A percentile compares a stretch with the other conserved stretches of the same genome.
phyloP scores from a whole-genome alignment of 169 alveolate species.

The Babesia sp. region DNA sequence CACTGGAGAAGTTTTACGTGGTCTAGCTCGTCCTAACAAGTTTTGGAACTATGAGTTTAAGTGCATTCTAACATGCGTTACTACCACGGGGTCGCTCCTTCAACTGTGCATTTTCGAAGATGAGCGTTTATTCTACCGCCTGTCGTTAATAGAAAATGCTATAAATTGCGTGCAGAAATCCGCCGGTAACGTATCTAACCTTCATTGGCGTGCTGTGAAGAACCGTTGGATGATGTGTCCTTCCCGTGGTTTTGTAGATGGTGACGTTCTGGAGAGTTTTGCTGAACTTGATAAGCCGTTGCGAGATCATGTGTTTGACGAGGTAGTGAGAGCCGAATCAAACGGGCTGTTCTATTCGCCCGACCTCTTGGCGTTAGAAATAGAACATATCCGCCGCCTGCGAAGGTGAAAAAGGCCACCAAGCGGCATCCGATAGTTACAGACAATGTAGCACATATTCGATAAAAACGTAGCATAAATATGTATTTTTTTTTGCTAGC shows the following conservation, averaged over 20 bases:
- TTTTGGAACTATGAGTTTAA: slow-evolving; percentile 36
- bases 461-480: too few relatives aligned
- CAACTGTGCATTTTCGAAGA: slow-evolving; percentile 56
- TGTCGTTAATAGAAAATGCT: slow-evolving; percentile 50
- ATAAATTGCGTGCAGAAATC: slow-evolving; percentile 26
- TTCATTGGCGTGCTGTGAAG: slow-evolving; percentile 47
- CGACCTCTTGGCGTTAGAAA: slow-evolving; percentile 36
- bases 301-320: slow-evolving; percentile 18
- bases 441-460: too few relatives aligned
- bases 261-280: slow-evolving; percentile 58
- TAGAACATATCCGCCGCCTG: slow-evolving; percentile 39
- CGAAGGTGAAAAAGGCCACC: slow-evolving; percentile 16
- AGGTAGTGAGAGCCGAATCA: neutral
- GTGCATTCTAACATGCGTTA: slow-evolving; percentile 35
- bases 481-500: too few relatives aligned
- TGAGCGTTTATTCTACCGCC: slow-evolving; percentile 36
- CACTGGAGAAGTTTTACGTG: slow-evolving; percentile 1
- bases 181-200: slow-evolving; percentile 34
- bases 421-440: too few relatives aligned
- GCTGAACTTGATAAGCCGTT: slow-evolving; percentile 15
- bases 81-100: slow-evolving; percentile 46
- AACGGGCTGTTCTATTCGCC: slow-evolving; percentile 32
- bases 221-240: slow-evolving; percentile 30
- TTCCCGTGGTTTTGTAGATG: slow-evolving; percentile 58
- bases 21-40: slow-evolving; percentile 13